These are phyloP conservation scores for Fusarium nematophilum DNA, from an alignment of 2,329 filamentous ascomycete genomes.

Conservation along the genomic window DNA sequence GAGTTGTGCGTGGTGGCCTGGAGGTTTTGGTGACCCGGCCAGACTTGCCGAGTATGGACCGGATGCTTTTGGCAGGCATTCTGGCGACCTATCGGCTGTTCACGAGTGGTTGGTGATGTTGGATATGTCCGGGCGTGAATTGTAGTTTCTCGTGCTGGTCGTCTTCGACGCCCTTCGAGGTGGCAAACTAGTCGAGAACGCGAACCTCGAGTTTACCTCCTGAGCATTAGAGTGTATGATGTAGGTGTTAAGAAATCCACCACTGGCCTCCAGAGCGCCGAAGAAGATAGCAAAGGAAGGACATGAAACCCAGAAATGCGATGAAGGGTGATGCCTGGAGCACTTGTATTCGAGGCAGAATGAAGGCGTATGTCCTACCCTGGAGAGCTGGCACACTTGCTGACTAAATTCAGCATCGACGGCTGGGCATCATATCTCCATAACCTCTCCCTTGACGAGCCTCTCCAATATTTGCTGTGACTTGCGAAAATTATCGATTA, in stretches of 20 bases:
- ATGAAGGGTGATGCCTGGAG: too few relatives aligned
- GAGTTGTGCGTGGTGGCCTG: constrained; percentile 27
- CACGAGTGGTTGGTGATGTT: background rate
- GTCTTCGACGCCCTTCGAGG: constrained; percentile 22
- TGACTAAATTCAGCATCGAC: too few relatives aligned
- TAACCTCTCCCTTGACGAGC: background rate
- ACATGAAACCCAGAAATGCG: too few relatives aligned
- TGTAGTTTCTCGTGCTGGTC: too few relatives aligned
- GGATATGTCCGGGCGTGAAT: too few relatives aligned
- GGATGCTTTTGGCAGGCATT: constrained; percentile 49
- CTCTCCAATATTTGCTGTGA: background rate
- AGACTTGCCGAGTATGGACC: constrained; percentile 53
- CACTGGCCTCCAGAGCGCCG: too few relatives aligned
- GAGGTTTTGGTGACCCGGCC: constrained; percentile 50
- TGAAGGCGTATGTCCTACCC: too few relatives aligned
- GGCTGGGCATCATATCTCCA: too few relatives aligned
- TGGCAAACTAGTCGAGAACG: constrained; percentile 33
- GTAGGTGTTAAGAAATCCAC: background rate
- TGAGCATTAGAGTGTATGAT: background rate
- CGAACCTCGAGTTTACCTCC: background rate
- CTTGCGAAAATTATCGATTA: constrained; percentile 8
- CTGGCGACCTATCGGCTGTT: background rate
- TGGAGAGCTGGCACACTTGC: too few relatives aligned
- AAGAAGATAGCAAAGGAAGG: too few relatives aligned
- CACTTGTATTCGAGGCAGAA: too few relatives aligned